Conservation (phyloP, 139 green algal species). For the Nannochloris sp. region DNA sequence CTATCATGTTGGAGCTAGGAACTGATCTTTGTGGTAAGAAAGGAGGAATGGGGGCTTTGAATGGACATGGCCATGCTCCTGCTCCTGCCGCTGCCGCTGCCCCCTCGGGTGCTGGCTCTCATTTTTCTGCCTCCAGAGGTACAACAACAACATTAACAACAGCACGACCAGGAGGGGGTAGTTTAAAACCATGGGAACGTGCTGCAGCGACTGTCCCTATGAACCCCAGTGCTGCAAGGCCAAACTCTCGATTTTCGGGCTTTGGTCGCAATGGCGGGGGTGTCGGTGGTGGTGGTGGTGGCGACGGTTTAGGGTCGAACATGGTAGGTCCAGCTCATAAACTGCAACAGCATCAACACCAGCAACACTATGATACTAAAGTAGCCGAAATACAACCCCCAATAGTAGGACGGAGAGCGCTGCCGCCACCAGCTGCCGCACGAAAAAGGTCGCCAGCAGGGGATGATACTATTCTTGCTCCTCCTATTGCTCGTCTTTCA, state of each 20-base stretch:
- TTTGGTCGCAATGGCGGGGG: too few species aligned
- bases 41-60: too few species aligned
- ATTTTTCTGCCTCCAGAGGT: too few species aligned
- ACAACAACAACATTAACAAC: too few species aligned
- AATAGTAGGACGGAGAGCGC: not conserved
- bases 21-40: too few species aligned
- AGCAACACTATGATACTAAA: slow-evolving; percentile 18
- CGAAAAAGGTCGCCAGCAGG: not conserved
- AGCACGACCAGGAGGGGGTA: not conserved
- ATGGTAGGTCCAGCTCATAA: slow-evolving; percentile 21
- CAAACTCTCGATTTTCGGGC: not conserved
- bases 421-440: not conserved
- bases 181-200: slow-evolving; percentile 3
- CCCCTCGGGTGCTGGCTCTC: too few species aligned
- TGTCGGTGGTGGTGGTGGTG: not conserved
- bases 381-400: not conserved
- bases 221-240: not conserved
- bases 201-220: not conserved
- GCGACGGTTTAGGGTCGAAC: not conserved
- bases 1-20: too few species aligned
- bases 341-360: slow-evolving; percentile 30
- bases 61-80: too few species aligned
- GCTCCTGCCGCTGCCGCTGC: too few species aligned
- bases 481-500: not conserved
- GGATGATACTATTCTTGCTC: not conserved